A percentile compares a stretch with the other conserved stretches of the same genome.
Evolutionary conservation across 345 rosid genomes (phyloP).

Genomic region (Corymbia maculata): DNA sequence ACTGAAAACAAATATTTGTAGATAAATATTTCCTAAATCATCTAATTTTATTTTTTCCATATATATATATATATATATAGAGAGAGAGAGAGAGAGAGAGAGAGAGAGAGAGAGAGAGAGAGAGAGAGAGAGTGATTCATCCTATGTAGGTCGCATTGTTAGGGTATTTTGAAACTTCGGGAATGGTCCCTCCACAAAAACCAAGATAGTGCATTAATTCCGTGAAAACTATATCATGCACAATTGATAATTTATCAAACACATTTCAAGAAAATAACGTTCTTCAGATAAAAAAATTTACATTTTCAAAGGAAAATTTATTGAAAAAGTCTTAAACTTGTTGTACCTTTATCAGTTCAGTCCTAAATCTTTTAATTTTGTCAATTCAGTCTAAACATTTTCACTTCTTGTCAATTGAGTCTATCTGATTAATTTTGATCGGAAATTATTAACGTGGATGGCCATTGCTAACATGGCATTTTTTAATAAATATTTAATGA

Average conservation of each 20-base stretch:
- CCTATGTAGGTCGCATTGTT: neutral
- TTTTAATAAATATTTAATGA: too few species aligned
- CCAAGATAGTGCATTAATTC: neutral
- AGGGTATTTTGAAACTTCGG: neutral
- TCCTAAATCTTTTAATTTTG: too few species aligned
- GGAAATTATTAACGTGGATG: too few species aligned
- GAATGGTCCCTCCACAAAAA: neutral
- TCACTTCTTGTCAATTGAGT: too few species aligned
- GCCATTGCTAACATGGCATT: too few species aligned
- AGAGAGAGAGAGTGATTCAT: neutral
- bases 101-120: neutral
- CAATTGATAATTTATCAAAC: neutral
- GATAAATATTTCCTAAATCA: neutral
- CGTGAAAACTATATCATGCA: neutral
- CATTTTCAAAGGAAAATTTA: neutral
- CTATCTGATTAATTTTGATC: too few species aligned
- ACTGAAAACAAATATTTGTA: neutral
- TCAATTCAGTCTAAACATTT: too few species aligned
- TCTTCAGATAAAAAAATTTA: neutral
- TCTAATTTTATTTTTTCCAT: neutral
- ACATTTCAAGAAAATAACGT: neutral
- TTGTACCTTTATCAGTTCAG: too few species aligned
- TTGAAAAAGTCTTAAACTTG: too few species aligned
- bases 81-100: neutral
- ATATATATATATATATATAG: neutral